These are phyloP conservation scores for Lipomyces mesembrius DNA, from an alignment of 805 yeast genomes.

Conservation along the genomic window DNA sequence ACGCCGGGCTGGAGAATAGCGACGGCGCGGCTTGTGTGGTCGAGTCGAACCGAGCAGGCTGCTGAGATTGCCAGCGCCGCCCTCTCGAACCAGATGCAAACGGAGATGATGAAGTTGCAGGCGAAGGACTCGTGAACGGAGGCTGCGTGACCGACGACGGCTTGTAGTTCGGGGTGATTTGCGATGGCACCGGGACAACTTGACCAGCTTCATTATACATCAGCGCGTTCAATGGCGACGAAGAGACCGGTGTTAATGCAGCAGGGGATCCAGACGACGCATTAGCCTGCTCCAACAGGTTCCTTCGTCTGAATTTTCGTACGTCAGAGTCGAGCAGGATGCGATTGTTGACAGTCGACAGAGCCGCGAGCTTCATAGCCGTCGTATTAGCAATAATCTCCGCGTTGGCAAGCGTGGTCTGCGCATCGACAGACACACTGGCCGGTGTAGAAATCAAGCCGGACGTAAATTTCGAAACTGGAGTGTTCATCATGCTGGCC, in stretches of 20 bases:
- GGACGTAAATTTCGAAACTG: constrained; percentile 25
- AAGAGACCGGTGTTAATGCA: not conserved
- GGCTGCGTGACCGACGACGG: not conserved
- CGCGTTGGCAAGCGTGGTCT: constrained; percentile 38
- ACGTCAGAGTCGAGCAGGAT: constrained; percentile 51
- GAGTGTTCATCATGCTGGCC: constrained; percentile 44
- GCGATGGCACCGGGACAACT: constrained; percentile 8
- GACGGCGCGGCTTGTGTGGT: not conserved
- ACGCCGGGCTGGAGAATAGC: not conserved
- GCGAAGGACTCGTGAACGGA: constrained; percentile 9
- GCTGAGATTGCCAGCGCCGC: constrained; percentile 2
- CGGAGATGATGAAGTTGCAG: constrained; percentile 7
- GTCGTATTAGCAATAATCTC: constrained; percentile 45
- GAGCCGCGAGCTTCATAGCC: constrained; percentile 67
- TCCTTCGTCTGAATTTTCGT: constrained; percentile 41
- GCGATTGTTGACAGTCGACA: constrained; percentile 65
- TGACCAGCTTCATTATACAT: constrained; percentile 10
- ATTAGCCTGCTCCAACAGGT: constrained; percentile 6
- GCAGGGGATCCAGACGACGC: constrained; percentile 12
- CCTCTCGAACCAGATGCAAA: constrained; percentile 3
- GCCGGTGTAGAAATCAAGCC: constrained; percentile 19
- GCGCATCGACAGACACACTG: constrained; percentile 5
- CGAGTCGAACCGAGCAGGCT: not conserved
- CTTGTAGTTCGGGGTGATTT: not conserved
- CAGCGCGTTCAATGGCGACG: constrained; percentile 9